Percentiles rank a stretch among this genome's conserved stretches.
Evolutionary conservation across 2,329 filamentous ascomycete species (phyloP).

Genomic region (Scytalidium sp.): DNA sequence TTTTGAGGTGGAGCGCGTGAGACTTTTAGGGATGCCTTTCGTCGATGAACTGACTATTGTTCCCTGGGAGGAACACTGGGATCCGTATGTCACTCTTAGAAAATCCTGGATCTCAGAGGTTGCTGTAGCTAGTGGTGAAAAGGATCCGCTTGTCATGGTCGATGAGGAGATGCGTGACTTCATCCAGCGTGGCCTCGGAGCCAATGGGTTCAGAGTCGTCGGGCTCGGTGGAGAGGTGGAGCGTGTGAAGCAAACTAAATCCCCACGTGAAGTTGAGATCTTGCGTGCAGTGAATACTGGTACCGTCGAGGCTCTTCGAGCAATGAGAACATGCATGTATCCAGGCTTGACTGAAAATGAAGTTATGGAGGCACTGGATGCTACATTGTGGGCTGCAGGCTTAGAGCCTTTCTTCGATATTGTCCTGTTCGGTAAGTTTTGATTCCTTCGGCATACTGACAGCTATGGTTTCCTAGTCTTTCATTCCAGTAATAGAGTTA

Average conservation of each 20-base stretch:
- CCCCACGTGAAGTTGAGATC: slow-evolving; percentile 51
- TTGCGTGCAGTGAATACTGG: slow-evolving; percentile 61
- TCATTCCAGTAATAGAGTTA: neutral
- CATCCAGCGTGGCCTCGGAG: slow-evolving; percentile 53
- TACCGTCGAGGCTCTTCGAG: slow-evolving; percentile 57
- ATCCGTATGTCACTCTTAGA: slow-evolving; percentile 55
- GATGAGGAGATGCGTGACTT: slow-evolving; percentile 65
- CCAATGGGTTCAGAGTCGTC: slow-evolving; percentile 52
- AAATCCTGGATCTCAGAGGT: slow-evolving; percentile 28
- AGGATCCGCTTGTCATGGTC: slow-evolving; percentile 49
- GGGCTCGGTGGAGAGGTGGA: slow-evolving; percentile 54
- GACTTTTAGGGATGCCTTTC: slow-evolving; percentile 56
- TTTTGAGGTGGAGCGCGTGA: slow-evolving; percentile 58
- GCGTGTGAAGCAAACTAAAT: slow-evolving; percentile 57
- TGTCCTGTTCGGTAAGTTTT: slow-evolving; percentile 50
- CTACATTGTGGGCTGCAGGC: slow-evolving; percentile 47
- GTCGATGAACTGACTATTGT: slow-evolving; percentile 49
- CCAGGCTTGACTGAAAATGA: slow-evolving; percentile 55
- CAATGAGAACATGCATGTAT: slow-evolving; percentile 53
- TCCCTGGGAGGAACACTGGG: slow-evolving; percentile 63
- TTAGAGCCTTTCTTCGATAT: slow-evolving; percentile 61
- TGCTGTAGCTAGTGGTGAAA: slow-evolving; percentile 6
- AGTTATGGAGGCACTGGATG: slow-evolving; percentile 53
- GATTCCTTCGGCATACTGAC: too few relatives aligned
- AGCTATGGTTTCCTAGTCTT: too few relatives aligned